Conservation (phyloP, 441 rosid species). For the Omphalea diandra region DNA sequence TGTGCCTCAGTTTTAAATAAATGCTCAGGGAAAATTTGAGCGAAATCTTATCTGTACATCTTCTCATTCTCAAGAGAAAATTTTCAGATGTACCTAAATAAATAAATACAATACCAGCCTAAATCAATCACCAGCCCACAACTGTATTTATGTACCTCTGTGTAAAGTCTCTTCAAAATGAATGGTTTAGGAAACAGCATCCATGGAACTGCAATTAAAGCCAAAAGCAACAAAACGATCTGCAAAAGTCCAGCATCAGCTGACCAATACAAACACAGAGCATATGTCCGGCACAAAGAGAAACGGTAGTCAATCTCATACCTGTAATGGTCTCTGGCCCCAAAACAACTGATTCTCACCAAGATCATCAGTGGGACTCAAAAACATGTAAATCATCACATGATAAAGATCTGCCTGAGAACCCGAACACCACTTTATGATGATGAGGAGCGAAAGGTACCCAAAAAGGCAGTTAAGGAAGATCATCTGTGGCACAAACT, state of each 20-base stretch:
- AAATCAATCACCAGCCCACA: conserved; percentile 7
- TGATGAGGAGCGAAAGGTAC: conserved; percentile 84
- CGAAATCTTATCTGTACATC: neutral
- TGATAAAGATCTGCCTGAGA: conserved; percentile 98
- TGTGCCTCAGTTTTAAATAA: neutral
- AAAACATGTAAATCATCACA: conserved; percentile 98
- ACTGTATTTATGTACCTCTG: conserved; percentile 52
- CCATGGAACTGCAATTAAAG: conserved; percentile 92
- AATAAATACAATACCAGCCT: neutral
- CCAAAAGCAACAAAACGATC: conserved; percentile 82
- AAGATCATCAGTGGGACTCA: conserved; percentile 90
- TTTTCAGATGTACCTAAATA: neutral
- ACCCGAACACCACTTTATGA: conserved; percentile 97
- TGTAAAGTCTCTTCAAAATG: conserved; percentile 80
- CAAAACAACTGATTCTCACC: conserved; percentile 88
- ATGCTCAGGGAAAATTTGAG: neutral
- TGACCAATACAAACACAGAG: conserved; percentile 9
- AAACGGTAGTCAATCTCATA: conserved; percentile 26
- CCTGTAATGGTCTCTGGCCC: conserved; percentile 97
- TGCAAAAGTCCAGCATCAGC: conserved; percentile 43
- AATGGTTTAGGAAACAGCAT: conserved; percentile 99
- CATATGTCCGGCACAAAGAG: conserved; percentile 12
- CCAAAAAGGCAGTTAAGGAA: conserved; percentile 93
- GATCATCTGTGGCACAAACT: conserved; percentile 94
- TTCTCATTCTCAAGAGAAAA: neutral